phyloP scores from a whole-genome alignment of 108 stramenopile genomes.

The Phaeodactylum tricornutum region DNA sequence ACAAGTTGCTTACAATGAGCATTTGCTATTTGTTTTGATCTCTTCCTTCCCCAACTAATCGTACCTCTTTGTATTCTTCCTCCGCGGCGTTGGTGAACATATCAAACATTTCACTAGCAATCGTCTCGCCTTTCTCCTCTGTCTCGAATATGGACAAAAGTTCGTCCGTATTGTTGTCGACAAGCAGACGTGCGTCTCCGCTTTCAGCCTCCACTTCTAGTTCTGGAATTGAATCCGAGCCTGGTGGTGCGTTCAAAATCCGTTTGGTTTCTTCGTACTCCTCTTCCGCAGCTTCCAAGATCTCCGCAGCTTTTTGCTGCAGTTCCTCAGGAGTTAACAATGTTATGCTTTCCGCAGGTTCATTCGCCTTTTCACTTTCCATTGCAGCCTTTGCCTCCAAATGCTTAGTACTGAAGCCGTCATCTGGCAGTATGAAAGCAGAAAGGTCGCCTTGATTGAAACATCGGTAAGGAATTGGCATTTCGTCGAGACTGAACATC shows the following conservation, averaged over 20 bases:
- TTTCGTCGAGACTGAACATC: constrained; percentile 69
- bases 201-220: too few relatives aligned
- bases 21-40: too few relatives aligned
- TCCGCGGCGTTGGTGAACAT: too few relatives aligned
- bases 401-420: constrained; percentile 65
- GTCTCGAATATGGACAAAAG: too few relatives aligned
- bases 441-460: constrained; percentile 55
- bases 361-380: constrained; percentile 40
- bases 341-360: constrained; percentile 30
- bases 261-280: constrained; percentile 75
- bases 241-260: constrained; percentile 63
- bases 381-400: constrained; percentile 38
- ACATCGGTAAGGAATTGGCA: constrained; percentile 44
- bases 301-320: constrained; percentile 43
- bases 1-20: too few relatives aligned
- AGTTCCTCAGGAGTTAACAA: constrained; percentile 56
- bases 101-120: too few relatives aligned
- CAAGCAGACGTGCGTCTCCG: too few relatives aligned
- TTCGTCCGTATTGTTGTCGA: too few relatives aligned
- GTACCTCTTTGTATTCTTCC: too few relatives aligned
- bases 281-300: constrained; percentile 39
- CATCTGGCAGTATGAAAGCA: constrained; percentile 50
- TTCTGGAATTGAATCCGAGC: constrained; percentile 41
- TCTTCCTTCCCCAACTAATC: too few relatives aligned
- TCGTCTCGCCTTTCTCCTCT: too few relatives aligned